These are phyloP conservation scores for Aspergillus sp. DNA, from an alignment of 2,329 filamentous ascomycete genomes.

Conservation along the genomic window DNA sequence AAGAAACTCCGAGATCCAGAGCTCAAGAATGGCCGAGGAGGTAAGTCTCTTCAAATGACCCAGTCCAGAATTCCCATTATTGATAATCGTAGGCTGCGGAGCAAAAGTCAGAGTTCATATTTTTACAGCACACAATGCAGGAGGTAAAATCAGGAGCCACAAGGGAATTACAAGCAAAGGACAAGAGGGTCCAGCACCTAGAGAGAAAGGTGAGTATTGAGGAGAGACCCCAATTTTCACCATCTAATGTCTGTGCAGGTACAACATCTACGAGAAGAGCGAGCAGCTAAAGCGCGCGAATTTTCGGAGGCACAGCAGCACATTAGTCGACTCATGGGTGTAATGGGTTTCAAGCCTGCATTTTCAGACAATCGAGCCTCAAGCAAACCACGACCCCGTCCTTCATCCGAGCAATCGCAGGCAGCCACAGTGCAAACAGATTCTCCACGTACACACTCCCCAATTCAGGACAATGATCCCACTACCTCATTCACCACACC, in stretches of 20 bases:
- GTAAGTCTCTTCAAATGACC: not conserved
- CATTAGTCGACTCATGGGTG: conserved; percentile 37
- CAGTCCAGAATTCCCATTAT: not conserved
- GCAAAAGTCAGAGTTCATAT: conserved; percentile 26
- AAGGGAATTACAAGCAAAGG: conserved; percentile 31
- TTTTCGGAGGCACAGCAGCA: conserved; percentile 42
- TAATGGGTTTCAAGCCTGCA: conserved; percentile 37
- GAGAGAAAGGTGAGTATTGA: conserved; percentile 32
- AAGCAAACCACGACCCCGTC: conserved; percentile 20
- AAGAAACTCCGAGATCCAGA: conserved; percentile 21
- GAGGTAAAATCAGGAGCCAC: conserved; percentile 22
- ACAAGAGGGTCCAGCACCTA: conserved; percentile 31
- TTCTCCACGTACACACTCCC: conserved; percentile 18
- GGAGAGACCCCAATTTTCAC: not conserved
- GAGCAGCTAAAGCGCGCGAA: conserved; percentile 38
- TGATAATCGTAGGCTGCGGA: conserved; percentile 19
- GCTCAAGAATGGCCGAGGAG: conserved; percentile 12
- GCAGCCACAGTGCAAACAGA: conserved; percentile 15
- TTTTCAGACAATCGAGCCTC: conserved; percentile 14
- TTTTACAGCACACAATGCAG: conserved; percentile 27
- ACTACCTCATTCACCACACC: conserved; percentile 22
- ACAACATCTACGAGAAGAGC: conserved; percentile 35
- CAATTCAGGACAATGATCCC: conserved; percentile 13
- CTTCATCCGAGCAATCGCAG: conserved; percentile 13
- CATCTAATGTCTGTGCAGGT: conserved; percentile 21